Conservation (phyloP, 768 basidiomycete genomes). For the Pulveroboletus sp. region DNA sequence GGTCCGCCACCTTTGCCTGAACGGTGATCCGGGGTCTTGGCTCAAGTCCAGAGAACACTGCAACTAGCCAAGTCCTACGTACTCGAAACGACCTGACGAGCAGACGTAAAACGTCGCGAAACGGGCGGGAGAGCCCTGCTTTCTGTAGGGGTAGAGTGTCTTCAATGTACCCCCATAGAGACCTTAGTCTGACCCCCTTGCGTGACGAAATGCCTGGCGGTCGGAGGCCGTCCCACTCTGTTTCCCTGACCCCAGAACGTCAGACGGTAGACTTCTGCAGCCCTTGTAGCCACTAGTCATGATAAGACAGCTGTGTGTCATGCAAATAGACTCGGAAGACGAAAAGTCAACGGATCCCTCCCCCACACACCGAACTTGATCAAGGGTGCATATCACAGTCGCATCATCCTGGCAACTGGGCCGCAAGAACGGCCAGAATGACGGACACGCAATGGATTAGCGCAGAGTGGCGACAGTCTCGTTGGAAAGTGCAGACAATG, state of each 20-base stretch:
- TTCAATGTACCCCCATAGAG: background rate
- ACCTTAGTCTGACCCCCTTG: background rate
- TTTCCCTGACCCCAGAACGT: background rate
- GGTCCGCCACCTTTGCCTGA: constrained; percentile 6
- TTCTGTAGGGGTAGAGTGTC: too few relatives aligned
- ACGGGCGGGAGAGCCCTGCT: too few relatives aligned
- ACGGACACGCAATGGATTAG: too few relatives aligned
- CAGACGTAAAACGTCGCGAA: too few relatives aligned
- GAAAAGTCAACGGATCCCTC: background rate
- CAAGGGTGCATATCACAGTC: background rate
- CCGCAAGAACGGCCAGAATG: background rate
- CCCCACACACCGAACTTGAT: background rate
- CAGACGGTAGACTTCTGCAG: background rate
- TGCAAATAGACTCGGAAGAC: background rate
- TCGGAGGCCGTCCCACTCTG: background rate
- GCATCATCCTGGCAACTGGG: background rate
- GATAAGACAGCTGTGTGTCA: background rate
- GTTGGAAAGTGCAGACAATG: background rate
- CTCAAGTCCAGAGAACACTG: too few relatives aligned
- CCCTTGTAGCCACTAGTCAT: background rate
- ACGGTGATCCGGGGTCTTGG: constrained; percentile 13
- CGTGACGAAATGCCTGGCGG: background rate
- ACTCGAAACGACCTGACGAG: too few relatives aligned
- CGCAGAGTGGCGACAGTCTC: background rate
- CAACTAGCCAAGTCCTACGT: background rate